Evolutionary conservation across 176 grass and related monocot genomes (phyloP).

Genomic region (Avena atlantica): DNA sequence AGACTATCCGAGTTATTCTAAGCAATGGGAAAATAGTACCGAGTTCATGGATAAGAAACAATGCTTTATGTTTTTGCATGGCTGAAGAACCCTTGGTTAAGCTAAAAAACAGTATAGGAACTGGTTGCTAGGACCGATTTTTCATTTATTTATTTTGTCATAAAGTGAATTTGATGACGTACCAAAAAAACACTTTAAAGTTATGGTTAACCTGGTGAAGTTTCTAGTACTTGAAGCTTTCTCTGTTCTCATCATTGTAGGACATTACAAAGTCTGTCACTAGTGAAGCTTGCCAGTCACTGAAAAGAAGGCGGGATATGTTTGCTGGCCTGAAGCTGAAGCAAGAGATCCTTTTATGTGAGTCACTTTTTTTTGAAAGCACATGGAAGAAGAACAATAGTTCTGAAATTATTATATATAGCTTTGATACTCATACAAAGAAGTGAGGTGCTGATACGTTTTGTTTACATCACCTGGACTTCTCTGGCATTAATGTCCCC

Average conservation of each 20-base stretch:
- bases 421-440: background rate
- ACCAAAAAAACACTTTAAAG: slow-evolving; percentile 23
- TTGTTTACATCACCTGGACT: slow-evolving; percentile 2
- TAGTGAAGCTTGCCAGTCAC: slow-evolving; percentile 76
- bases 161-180: background rate
- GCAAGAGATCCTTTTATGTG: slow-evolving; percentile 97
- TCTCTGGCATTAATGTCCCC: background rate
- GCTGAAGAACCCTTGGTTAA: slow-evolving; percentile 12
- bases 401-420: slow-evolving; percentile 16
- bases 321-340: slow-evolving; percentile 92
- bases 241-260: slow-evolving; percentile 56
- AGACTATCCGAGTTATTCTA: background rate
- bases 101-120: slow-evolving; percentile 10
- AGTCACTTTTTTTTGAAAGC: slow-evolving; percentile 43
- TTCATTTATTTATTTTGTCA: background rate
- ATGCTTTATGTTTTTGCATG: slow-evolving; percentile 25
- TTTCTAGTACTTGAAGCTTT: slow-evolving; percentile 33
- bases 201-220: slow-evolving; percentile 20
- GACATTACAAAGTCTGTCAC: slow-evolving; percentile 93
- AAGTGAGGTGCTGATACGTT: slow-evolving; percentile 30
- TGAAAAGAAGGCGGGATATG: slow-evolving; percentile 85
- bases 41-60: slow-evolving; percentile 46
- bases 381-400: slow-evolving; percentile 4
- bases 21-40: slow-evolving; percentile 18
- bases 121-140: background rate